Evolutionary conservation across 805 yeast genomes (phyloP), one percentile per base, ranked within the genome.

Genomic region (Schwanniomyces pseudopolymorphus): DNA sequence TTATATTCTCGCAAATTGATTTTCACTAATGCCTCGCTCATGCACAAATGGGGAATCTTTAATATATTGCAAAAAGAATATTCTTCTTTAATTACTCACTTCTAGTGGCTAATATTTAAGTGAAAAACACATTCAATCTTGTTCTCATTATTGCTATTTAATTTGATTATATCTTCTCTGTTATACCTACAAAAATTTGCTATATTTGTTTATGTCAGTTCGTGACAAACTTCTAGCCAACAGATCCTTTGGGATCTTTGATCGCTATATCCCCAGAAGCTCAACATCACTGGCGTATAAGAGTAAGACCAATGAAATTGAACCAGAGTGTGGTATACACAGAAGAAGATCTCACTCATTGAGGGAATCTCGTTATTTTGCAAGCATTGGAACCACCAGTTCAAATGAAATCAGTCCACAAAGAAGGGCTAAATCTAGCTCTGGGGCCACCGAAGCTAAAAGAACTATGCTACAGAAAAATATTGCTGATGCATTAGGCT

Each of bases 401-500:
- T 7, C 35, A 31, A 31, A 14, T 14, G 35, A 31, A 10, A 14
- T 3, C 16, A 31, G 6, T 14, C 3, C 4, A 7, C 20, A 31
- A 7, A 31, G 20, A 16, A 14, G 9, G 16, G 13, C 20, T 7
- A 31, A 31, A 14, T 14, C 35, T 14, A 31, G 20, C 19, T 35
- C 38, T 5, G 17, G 16, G 4, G 14, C 6, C 9, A 9, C 5
- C 4, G 14, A 33, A 33, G 14, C n/a, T 2, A 25, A 27, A 21
- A 35, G 20, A 24, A 33, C 11, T 38, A 43, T 48, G 14, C 75
- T 72, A 40, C 61, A 70, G 38, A 69, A 64, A 5, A 59, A 61
- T 16, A 74, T 81, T 13, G 83, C 84, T 1, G 72, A 67, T 26
- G 84, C 84, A 0, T 60, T 81, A 28, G 78, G 80, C 2, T 69